Evolutionary conservation across 1,284 basidiomycete species (phyloP).

Genomic region (Mixia osmundae): DNA sequence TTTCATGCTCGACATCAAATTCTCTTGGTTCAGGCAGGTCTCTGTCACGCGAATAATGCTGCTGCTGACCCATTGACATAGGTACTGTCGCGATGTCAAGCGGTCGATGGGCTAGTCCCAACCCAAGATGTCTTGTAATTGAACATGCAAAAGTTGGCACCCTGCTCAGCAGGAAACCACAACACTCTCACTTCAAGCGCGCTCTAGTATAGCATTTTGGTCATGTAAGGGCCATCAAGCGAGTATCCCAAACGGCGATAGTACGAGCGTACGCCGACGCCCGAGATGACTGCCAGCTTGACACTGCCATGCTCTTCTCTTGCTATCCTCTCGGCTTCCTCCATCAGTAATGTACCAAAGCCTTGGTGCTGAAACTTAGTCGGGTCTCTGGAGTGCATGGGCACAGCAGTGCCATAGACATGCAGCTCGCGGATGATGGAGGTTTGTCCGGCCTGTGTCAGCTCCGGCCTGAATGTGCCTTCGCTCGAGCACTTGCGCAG

Average conservation of each 20-base stretch:
- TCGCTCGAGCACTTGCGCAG: conserved; percentile 75
- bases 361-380: conserved; percentile 98
- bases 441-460: conserved; percentile 54
- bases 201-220: conserved; percentile 32
- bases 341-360: conserved; percentile 93
- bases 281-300: conserved; percentile 89
- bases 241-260: conserved; percentile 27
- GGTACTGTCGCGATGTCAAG: conserved; percentile 3
- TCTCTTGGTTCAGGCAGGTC: conserved; percentile 5
- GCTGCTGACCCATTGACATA: too few relatives aligned
- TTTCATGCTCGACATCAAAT: conserved; percentile 7
- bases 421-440: conserved; percentile 79
- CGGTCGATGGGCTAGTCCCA: neutral
- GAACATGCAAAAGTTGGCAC: neutral
- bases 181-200: neutral
- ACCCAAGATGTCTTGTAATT: neutral
- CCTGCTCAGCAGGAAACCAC: neutral
- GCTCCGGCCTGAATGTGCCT: conserved; percentile 85
- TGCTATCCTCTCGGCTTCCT: conserved; percentile 97
- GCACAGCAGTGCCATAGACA: conserved; percentile 92
- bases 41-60: too few relatives aligned
- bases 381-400: conserved; percentile 87
- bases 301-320: conserved; percentile 84
- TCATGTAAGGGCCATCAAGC: conserved; percentile 94
- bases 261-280: conserved; percentile 25